phyloP scores from a whole-genome alignment of 75 land plant genomes.

The Chamaecyparis obtusa region DNA sequence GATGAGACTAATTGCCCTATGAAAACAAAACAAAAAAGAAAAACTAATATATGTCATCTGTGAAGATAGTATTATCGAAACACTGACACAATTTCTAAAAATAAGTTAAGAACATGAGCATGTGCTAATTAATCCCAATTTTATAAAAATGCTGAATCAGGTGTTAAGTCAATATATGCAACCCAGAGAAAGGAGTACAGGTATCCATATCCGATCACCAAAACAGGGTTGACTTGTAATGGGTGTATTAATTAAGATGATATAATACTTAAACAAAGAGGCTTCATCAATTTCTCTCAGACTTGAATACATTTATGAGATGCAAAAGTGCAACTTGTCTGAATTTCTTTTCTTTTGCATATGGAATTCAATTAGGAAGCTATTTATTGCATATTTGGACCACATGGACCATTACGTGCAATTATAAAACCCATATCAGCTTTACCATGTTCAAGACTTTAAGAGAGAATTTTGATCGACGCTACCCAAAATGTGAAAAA shows the following conservation, averaged over 20 bases:
- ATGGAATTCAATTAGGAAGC: not conserved
- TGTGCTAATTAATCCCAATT: not conserved
- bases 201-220: not conserved
- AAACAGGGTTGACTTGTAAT: not conserved
- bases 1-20: no score
- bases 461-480: no score
- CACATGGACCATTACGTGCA: not conserved
- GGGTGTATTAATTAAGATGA: not conserved
- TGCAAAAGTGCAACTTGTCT: not conserved
- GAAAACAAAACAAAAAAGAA: not conserved
- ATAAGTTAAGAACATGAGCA: not conserved
- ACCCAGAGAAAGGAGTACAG: not conserved
- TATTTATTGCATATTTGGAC: not conserved
- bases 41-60: no score
- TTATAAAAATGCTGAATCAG: not conserved
- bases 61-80: not conserved
- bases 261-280: not conserved
- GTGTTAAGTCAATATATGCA: not conserved
- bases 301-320: not conserved
- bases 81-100: not conserved
- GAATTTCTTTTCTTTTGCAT: no score
- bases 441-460: no score
- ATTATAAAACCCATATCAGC: no score
- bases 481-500: no score
- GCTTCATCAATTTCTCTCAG: not conserved